A percentile compares a stretch with the other conserved stretches of the same genome.
Evolutionary conservation across 2,329 filamentous ascomycete species (phyloP).

Genomic region (Phialemoniopsis sp.): DNA sequence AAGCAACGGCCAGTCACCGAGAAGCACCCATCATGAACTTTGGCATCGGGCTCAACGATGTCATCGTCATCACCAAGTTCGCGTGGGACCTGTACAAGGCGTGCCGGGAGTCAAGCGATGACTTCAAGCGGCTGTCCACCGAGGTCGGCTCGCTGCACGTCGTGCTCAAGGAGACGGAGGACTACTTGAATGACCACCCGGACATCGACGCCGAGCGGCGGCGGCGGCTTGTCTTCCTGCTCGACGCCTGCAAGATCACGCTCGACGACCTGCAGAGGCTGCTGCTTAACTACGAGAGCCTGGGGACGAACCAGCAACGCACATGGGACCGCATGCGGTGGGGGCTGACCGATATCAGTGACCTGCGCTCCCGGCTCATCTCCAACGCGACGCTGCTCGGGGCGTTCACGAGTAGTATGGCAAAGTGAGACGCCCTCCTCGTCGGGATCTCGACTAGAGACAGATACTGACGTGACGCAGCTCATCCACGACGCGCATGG

Average conservation of each 20-base stretch:
- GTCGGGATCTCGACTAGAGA: too few species aligned
- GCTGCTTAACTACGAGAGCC: conserved; percentile 15
- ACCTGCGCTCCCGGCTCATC: conserved; percentile 16
- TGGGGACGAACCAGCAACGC: conserved; percentile 17
- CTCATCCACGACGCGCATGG: conserved; percentile 16
- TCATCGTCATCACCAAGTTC: conserved; percentile 1
- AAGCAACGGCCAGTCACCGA: too few species aligned
- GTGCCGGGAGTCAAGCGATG: conserved; percentile 20
- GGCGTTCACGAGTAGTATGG: conserved; percentile 16
- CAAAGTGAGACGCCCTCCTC: conserved; percentile 12
- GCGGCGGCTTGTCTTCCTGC: conserved; percentile 12
- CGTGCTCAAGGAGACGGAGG: conserved; percentile 19
- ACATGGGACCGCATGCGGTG: conserved; percentile 21
- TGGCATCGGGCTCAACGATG: conserved; percentile 2
- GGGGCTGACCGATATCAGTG: conserved; percentile 17
- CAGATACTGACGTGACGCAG: conserved; percentile 11
- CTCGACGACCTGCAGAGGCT: conserved; percentile 16
- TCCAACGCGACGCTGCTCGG: conserved; percentile 16
- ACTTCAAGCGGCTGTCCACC: conserved; percentile 15
- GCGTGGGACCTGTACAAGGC: conserved; percentile 18
- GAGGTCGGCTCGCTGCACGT: conserved; percentile 19
- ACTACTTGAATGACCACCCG: conserved; percentile 12
- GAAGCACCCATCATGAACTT: neutral
- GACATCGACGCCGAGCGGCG: conserved; percentile 13
- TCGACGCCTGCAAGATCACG: conserved; percentile 11